Conservation (phyloP, 176 grass and related monocot genomes). For the Puccinellia tenuiflora region DNA sequence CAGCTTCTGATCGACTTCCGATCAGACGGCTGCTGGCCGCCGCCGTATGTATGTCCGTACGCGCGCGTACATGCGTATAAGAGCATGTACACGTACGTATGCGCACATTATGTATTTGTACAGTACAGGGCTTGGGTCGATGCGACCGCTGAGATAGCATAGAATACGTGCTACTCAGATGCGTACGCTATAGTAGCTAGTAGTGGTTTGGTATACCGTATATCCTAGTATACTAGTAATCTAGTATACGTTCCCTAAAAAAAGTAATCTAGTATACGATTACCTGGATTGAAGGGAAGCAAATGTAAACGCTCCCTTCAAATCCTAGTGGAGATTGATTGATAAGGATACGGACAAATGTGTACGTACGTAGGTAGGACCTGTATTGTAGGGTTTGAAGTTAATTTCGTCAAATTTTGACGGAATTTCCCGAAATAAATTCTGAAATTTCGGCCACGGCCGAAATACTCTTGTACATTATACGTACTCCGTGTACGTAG, state of each 20-base stretch:
- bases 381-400: not conserved
- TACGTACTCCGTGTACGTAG: not conserved
- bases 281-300: not conserved
- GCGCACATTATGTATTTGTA: conserved; percentile 24
- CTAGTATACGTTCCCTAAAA: too few species aligned
- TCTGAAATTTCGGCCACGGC: not conserved
- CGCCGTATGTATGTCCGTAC: not conserved
- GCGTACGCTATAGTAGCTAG: conserved; percentile 32
- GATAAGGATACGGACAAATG: not conserved
- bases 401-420: conserved; percentile 1
- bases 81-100: not conserved
- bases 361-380: not conserved
- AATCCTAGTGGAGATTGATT: not conserved
- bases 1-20: conserved; percentile 33
- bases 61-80: not conserved
- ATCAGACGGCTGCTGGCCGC: not conserved
- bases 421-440: not conserved
- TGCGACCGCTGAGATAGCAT: conserved; percentile 40
- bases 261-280: not conserved
- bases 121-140: conserved; percentile 15
- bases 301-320: not conserved
- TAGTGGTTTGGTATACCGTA: not conserved
- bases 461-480: not conserved
- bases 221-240: not conserved
- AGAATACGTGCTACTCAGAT: conserved; percentile 19